These are phyloP conservation scores for Xylaria sp. DNA, from an alignment of 2,329 filamentous ascomycete genomes.

Conservation along the genomic window DNA sequence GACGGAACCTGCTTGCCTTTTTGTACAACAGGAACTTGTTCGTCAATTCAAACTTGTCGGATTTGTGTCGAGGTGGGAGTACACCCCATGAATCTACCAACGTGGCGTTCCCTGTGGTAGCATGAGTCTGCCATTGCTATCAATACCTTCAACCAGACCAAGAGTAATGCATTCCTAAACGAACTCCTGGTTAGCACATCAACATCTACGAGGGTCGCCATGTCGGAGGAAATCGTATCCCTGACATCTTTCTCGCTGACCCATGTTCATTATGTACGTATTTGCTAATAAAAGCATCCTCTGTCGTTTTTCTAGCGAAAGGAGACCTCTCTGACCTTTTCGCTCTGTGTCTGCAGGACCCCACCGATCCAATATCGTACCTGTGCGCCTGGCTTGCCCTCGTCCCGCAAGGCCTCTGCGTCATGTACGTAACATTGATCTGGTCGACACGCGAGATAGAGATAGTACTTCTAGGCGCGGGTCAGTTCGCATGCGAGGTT, in stretches of 20 bases:
- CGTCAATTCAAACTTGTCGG: not conserved
- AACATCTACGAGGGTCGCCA: constrained; percentile 38
- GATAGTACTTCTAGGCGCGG: constrained; percentile 87
- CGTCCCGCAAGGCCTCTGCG: constrained; percentile 87
- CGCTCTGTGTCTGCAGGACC: constrained; percentile 70
- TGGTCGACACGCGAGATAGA: constrained; percentile 93
- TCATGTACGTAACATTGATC: constrained; percentile 89
- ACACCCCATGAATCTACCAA: constrained; percentile 13
- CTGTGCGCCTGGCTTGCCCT: constrained; percentile 94
- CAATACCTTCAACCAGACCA: not conserved
- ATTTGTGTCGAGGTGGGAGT: constrained; percentile 8
- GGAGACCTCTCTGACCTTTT: constrained; percentile 24
- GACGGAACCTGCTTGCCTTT: constrained; percentile 9
- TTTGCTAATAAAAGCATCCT: not conserved
- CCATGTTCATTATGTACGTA: constrained; percentile 90
- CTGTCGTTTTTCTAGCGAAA: not conserved
- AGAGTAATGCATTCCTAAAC: constrained; percentile 35
- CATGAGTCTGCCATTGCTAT: constrained; percentile 1
- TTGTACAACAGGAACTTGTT: not conserved
- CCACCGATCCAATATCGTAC: constrained; percentile 84
- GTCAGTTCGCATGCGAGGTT: constrained; percentile 90
- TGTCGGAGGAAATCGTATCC: constrained; percentile 60
- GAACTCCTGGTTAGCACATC: constrained; percentile 19
- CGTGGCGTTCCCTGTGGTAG: constrained; percentile 17
- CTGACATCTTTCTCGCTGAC: constrained; percentile 93